These are phyloP conservation scores for Avena atlantica DNA, from an alignment of 176 grass and related monocot species.

Conservation along the genomic window DNA sequence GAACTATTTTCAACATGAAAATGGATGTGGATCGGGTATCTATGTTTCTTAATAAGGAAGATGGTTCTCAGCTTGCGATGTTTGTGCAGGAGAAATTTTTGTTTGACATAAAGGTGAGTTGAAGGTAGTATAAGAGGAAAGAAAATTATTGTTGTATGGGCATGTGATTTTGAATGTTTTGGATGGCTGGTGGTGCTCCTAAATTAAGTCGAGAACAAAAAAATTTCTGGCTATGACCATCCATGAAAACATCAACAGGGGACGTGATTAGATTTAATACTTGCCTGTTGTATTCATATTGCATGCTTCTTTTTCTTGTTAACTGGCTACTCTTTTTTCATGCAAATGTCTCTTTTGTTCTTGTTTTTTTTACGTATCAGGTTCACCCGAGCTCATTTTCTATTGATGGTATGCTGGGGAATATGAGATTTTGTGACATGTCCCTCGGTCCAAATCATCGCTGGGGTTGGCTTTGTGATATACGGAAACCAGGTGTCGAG, in stretches of 20 bases:
- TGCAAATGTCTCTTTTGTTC: background rate
- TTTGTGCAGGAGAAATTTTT: constrained; percentile 97
- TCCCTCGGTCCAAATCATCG: constrained; percentile 91
- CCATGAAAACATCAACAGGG: background rate
- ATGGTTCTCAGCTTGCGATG: constrained; percentile 94
- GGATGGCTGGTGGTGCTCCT: background rate
- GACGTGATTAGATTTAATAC: constrained; percentile 13
- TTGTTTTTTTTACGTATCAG: constrained; percentile 45
- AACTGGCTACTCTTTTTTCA: background rate
- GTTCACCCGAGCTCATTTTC: constrained; percentile 92
- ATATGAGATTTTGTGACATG: constrained; percentile 96
- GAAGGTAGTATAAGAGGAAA: constrained; percentile 27
- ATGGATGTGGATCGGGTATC: constrained; percentile 96
- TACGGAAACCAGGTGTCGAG: constrained; percentile 79
- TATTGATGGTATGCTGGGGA: constrained; percentile 86
- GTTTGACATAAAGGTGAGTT: constrained; percentile 89
- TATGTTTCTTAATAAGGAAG: constrained; percentile 98
- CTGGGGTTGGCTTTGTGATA: constrained; percentile 97
- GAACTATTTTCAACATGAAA: constrained; percentile 92
- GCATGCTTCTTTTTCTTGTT: background rate
- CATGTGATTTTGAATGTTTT: background rate
- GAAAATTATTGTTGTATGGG: background rate
- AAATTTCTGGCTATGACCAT: constrained; percentile 5
- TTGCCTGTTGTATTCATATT: constrained; percentile 12
- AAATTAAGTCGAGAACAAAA: background rate